Base-by-base conservation (phyloP, 805 yeast species). In the Kodamaea hsintzibuensis region DNA sequence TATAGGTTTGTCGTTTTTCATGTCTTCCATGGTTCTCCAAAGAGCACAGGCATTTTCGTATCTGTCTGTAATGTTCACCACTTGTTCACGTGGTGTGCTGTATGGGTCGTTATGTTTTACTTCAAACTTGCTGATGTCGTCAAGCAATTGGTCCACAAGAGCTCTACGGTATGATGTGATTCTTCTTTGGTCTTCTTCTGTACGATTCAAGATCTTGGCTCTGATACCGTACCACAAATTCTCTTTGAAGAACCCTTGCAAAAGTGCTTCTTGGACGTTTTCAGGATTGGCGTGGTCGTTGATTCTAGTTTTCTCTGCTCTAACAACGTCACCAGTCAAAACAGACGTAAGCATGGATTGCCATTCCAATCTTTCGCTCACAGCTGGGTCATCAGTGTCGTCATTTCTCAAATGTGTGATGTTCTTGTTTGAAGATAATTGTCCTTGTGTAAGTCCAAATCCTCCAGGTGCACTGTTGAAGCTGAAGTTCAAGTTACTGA, bases 311-410 rank as follows among this genome's bases (percentile, higher is more conserved):
- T 93, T 95, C 64, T 95, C 99, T 10, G 93, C 86, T 37, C 87
- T 82, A 17, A 95, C 91, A 51, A 95, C 96, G 69, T 95, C 98
- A 60, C 99, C 98, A 2, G 96, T 93, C 37, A 95, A 80, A 2
- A 95, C 98, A 2, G 91, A 81, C 9, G 89, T 81, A 48, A 95
- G 77, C 96, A 95, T 91, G 0, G 93, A 82, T 70, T 95, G 98
- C 99, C 99, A 95, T 70, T 91, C 97, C 10, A 92, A 74, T 48
- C 98, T 79, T 65, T 91, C 98, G 9, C 84, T 62, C 7, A 86
- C 84, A 12, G 73, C 72, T 0, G 81, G 79, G 59, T 77, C 79
- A 47, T 73, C 78, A 17, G 71, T 66, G 18, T 61, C 66, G 71
- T 69, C 81, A 60, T 66, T 55, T 61, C 71, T 61, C 57, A 76